These are phyloP conservation scores for Hypoxylon fragiforme DNA, from an alignment of 495 filamentous ascomycete genomes.

Conservation along the genomic window DNA sequence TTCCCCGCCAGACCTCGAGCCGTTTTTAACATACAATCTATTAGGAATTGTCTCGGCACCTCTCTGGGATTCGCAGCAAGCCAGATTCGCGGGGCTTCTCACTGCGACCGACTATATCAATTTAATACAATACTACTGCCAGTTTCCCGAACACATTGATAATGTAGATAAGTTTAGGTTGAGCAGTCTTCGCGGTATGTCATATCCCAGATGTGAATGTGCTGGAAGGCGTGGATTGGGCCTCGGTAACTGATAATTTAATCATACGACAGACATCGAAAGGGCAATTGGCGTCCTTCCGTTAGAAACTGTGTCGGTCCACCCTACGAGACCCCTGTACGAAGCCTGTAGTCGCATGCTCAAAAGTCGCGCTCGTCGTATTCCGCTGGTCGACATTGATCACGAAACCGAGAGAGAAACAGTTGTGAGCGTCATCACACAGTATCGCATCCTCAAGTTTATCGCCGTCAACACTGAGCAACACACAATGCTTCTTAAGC, in stretches of 20 bases:
- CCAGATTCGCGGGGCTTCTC: conserved; percentile 89
- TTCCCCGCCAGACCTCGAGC: not conserved
- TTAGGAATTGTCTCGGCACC: conserved; percentile 97
- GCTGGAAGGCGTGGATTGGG: conserved; percentile 16
- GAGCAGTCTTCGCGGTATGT: conserved; percentile 84
- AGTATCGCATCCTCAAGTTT: conserved; percentile 98
- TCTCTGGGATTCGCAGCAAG: conserved; percentile 94
- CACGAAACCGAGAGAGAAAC: conserved; percentile 91
- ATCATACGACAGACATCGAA: conserved; percentile 77
- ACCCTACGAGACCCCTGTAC: conserved; percentile 86
- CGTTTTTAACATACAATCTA: conserved; percentile 17
- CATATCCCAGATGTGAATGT: conserved; percentile 4
- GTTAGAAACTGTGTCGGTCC: conserved; percentile 93
- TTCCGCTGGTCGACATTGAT: conserved; percentile 91
- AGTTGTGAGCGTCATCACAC: conserved; percentile 95
- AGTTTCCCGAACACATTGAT: conserved; percentile 86
- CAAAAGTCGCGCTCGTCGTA: conserved; percentile 86
- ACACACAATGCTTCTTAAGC: conserved; percentile 86
- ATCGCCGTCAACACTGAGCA: conserved; percentile 92
- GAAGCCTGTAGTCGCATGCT: conserved; percentile 96
- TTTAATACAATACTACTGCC: conserved; percentile 99
- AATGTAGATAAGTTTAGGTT: conserved; percentile 93
- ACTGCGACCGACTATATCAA: conserved; percentile 98
- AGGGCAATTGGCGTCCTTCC: conserved; percentile 87
- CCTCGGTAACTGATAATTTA: conserved; percentile 11